phyloP scores from a whole-genome alignment of 2,329 filamentous ascomycete genomes.

The Botrytis tulipae region DNA sequence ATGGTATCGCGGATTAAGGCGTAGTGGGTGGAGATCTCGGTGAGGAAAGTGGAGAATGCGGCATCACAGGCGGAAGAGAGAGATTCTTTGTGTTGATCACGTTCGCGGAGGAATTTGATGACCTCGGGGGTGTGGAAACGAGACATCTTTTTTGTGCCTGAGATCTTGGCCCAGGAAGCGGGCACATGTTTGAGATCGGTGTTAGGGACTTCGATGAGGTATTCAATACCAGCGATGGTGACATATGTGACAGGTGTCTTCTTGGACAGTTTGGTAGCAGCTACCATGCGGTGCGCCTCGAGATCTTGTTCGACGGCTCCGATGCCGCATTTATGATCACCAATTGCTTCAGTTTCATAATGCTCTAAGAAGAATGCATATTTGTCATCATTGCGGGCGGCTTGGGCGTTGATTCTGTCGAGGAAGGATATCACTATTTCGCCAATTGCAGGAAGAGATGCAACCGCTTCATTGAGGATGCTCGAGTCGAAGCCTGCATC shows the following conservation, averaged over 20 bases:
- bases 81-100: conserved; percentile 92
- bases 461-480: conserved; percentile 69
- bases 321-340: conserved; percentile 85
- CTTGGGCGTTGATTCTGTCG: conserved; percentile 79
- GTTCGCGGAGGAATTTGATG: conserved; percentile 75
- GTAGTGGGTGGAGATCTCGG: conserved; percentile 77
- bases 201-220: conserved; percentile 88
- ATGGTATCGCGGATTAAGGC: conserved; percentile 87
- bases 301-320: conserved; percentile 89
- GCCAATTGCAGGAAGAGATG: conserved; percentile 72
- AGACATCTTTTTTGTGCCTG: conserved; percentile 86
- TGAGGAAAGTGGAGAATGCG: conserved; percentile 72
- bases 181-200: conserved; percentile 79
- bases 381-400: conserved; percentile 85
- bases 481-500: conserved; percentile 71
- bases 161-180: conserved; percentile 92
- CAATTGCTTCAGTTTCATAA: conserved; percentile 84
- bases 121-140: conserved; percentile 95
- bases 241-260: conserved; percentile 71
- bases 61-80: conserved; percentile 87
- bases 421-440: conserved; percentile 72
- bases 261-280: conserved; percentile 69
- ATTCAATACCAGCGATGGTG: conserved; percentile 88
- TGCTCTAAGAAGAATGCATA: conserved; percentile 89
- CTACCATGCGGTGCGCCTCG: conserved; percentile 68